Conservation (phyloP, 2,329 filamentous ascomycete species). For the Mariannaea elegans region DNA sequence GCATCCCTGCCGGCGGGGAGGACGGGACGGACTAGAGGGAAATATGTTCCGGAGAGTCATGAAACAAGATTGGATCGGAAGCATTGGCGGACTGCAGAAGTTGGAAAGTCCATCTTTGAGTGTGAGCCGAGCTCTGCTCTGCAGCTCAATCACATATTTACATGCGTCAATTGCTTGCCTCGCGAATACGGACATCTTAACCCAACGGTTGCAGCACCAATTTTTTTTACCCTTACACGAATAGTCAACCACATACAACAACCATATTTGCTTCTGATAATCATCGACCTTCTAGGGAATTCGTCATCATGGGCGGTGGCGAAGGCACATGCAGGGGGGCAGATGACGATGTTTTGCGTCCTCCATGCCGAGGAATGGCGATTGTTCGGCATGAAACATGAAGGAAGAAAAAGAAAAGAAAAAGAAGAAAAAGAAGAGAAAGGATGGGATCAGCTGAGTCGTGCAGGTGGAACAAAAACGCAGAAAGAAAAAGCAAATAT, state of each 20-base stretch:
- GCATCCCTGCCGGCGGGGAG: slow-evolving; percentile 13
- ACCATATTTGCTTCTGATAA: no score
- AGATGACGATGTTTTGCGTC: not conserved
- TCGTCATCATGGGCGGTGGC: no score
- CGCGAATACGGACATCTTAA: no score
- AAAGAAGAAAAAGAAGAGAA: not conserved
- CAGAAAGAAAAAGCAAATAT: not conserved
- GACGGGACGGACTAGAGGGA: not conserved
- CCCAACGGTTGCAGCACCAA: no score
- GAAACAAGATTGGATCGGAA: not conserved
- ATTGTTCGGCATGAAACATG: slow-evolving; percentile 1
- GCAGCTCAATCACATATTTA: no score
- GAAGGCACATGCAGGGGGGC: not conserved
- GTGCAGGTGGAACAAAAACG: not conserved
- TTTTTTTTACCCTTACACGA: no score
- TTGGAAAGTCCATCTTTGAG: no score
- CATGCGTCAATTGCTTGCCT: no score
- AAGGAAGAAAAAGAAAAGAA: not conserved
- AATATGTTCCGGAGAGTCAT: not conserved
- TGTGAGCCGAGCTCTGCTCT: no score
- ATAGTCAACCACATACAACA: no score
- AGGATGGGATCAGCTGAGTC: not conserved
- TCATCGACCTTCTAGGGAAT: no score
- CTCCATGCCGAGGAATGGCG: slow-evolving; percentile 1
- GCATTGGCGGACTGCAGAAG: no score